These are phyloP conservation scores for Leucosporidium yakuticum DNA, from an alignment of 768 basidiomycete species.

Conservation along the genomic window DNA sequence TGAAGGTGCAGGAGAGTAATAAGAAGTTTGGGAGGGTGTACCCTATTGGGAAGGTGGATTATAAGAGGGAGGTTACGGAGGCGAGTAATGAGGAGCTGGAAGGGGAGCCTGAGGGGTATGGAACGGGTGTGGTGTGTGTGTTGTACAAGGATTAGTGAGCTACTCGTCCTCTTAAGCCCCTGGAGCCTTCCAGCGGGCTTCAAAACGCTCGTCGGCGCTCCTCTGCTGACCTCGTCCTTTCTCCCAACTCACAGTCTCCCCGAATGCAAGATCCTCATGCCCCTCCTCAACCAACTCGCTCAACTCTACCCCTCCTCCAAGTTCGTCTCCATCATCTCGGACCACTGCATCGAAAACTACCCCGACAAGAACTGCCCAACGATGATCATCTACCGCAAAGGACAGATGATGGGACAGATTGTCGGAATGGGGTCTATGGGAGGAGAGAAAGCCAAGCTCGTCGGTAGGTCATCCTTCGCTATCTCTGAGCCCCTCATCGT, in stretches of 20 bases:
- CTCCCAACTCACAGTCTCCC: conserved; percentile 55
- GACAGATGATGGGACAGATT: conserved; percentile 81
- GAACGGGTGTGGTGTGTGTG: conserved; percentile 89
- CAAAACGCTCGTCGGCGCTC: not conserved
- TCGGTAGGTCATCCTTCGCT: conserved; percentile 54
- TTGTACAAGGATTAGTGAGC: conserved; percentile 93
- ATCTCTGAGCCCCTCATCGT: not conserved
- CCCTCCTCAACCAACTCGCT: conserved; percentile 66
- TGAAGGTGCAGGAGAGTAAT: conserved; percentile 54
- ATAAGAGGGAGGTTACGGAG: conserved; percentile 90
- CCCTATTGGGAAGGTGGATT: conserved; percentile 86
- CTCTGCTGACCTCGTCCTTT: not conserved
- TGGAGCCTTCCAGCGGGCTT: not conserved
- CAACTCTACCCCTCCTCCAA: conserved; percentile 82
- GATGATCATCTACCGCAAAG: conserved; percentile 83
- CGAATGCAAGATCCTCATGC: conserved; percentile 67
- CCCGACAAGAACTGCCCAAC: conserved; percentile 87
- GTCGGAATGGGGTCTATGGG: conserved; percentile 69
- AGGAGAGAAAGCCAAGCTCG: conserved; percentile 58
- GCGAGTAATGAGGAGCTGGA: conserved; percentile 65
- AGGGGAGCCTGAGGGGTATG: conserved; percentile 53
- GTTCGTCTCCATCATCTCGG: conserved; percentile 89
- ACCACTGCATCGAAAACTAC: conserved; percentile 78
- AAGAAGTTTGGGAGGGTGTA: conserved; percentile 70
- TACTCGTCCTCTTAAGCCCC: not conserved